Evolutionary conservation across 2,329 filamentous ascomycete genomes (phyloP), one percentile per base, ranked within the genome.

Genomic region (Seiridium cupressi): DNA sequence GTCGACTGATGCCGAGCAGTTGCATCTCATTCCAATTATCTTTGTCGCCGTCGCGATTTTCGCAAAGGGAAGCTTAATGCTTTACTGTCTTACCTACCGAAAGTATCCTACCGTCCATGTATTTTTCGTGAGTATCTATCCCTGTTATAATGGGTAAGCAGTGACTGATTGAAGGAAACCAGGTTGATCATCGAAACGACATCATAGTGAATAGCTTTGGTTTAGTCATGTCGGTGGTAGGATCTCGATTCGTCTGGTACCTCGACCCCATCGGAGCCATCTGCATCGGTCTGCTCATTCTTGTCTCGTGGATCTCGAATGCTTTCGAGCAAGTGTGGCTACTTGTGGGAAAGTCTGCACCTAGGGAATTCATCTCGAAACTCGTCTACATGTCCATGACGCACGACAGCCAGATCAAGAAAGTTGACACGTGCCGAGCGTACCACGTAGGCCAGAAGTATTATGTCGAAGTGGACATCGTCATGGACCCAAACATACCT

Each of bases 251-350:
- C 47, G 79, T 82, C 8, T 88, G 85, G 85, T 87, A 81, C 62
- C 73, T 86, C n/a, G 85, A 87, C 62, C 84, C 84, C 0, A 74
- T 86, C 40, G 85, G 85, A 46, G 85, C 85, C 65, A 84, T 88
- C 44, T 72, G 82, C 57, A 86, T 88, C 58, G 85, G 83, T 5
- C 71, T 87, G 38, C 77, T 87, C 64, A 86, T 88, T 64, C 79
- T 87, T 61, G 81, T 82, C 67, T 87, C 85, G 26, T 88, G 85
- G 85, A 78, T 81, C 9, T 72, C 80, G 57, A 87, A 87, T 53
- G 84, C 84, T 3, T 84, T 83, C 59, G 85, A 87, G 63, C 84
- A 88, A 63, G 82, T 88, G 11, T 84, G 82, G 77, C 77, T 87
- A 32, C 77, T 88, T 4, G 85, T 87, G 1, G 85, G 85, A 58